Base-by-base conservation (phyloP, 176 grass and related monocot genomes). In the Tillandsia fasciculata region DNA sequence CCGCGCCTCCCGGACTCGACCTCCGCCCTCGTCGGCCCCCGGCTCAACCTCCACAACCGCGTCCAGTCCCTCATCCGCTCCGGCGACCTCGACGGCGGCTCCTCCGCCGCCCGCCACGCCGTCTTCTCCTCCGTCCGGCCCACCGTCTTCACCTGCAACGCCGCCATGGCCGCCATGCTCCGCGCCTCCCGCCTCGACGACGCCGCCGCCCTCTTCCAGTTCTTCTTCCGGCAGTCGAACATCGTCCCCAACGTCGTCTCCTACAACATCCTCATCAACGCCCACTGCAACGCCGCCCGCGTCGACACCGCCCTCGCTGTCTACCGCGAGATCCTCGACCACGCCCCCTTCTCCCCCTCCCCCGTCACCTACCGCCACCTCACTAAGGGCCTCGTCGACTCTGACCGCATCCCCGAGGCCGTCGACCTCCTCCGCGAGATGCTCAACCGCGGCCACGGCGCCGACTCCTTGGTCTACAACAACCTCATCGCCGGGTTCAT, bases 61-160 rank as follows among this genome's bases (percentile, higher is more conserved):
- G 72, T 87, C 11, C 80, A 83, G 63, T 87, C 85, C 27, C 76
- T 83, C 14, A 26, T 87, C 61, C 85, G 85, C 63, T 74, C 80
- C 20, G 80, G 84, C 1, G 78, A 86, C 49, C 84, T 86, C 24
- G 74, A 82, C 33, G 72, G 74, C 11, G 84, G 70, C 12, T 75
- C 85, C 49, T 53, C 22, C 2, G 51, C 66, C 0, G 76, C 76
- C 20, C 76, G 85, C 26, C 76, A 67, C 71, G 58, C 85, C 3
- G 48, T 87, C 8, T 63, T 49, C 28, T 64, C 65, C 15, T 67
- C 63, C 11, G 50, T 77, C 74, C 73, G 88, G 0, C 84, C 88
- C 72, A 91, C 88, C n/a, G 78, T 87, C 63, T 91, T 84, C 70
- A 91, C 88, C 66, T 83, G 74, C 77, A 87, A 87, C 69, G 88